phyloP scores from a whole-genome alignment of 345 rosid genomes.

The Corymbia maculata region DNA sequence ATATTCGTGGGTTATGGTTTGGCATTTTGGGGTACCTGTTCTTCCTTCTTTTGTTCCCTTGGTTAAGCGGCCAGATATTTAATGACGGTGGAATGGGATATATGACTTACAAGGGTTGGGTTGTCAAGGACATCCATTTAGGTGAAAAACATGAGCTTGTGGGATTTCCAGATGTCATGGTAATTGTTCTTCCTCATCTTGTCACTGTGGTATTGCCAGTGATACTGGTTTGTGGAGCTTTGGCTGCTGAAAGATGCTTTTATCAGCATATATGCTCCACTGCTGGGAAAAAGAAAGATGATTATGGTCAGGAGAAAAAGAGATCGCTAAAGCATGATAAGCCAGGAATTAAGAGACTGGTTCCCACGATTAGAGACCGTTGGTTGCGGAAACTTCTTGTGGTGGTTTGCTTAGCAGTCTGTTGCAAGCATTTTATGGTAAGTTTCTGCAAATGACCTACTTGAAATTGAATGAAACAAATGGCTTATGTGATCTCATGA shows the following conservation, averaged over 20 bases:
- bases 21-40: constrained; percentile 53
- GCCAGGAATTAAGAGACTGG: constrained; percentile 7
- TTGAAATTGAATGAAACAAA: background rate
- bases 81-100: constrained; percentile 44
- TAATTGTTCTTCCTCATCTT: constrained; percentile 77
- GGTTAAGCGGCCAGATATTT: constrained; percentile 68
- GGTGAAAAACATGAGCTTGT: constrained; percentile 33
- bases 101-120: constrained; percentile 93
- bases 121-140: constrained; percentile 18
- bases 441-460: background rate
- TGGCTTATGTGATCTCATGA: background rate
- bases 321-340: constrained; percentile 6
- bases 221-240: constrained; percentile 30
- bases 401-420: constrained; percentile 46
- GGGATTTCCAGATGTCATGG: constrained; percentile 80
- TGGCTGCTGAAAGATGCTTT: constrained; percentile 68
- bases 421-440: constrained; percentile 80
- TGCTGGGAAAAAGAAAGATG: constrained; percentile 74
- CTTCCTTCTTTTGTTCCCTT: constrained; percentile 64
- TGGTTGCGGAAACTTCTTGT: constrained; percentile 47
- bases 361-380: constrained; percentile 21
- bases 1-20: constrained; percentile 51
- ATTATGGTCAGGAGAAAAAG: constrained; percentile 20
- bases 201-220: constrained; percentile 58
- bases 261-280: constrained; percentile 36